Evolutionary conservation across 2,329 filamentous ascomycete species (phyloP), one percentile per base, ranked within the genome.

Genomic region (Didymella lethalis): DNA sequence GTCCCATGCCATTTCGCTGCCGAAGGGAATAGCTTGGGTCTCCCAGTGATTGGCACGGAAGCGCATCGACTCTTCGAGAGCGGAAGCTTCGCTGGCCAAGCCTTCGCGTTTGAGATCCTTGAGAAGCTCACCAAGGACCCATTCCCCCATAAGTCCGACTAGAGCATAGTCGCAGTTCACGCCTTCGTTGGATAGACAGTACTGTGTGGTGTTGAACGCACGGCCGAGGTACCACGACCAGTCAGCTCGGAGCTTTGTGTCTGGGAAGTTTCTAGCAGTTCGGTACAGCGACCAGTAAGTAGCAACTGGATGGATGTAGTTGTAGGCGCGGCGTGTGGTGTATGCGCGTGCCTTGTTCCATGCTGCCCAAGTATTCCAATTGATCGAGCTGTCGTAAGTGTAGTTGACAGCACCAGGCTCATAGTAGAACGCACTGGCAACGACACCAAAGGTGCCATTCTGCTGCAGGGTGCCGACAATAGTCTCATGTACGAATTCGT

Each of bases 1-100:
- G 57, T 88, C 86, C 86, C 86, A 88, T 0, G 85, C 82, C 83
- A 86, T 85, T 68, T 88, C 86, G 49, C 83, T 86, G 0, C 85
- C 85, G 59, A 82, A 88, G 0, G 86, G 86, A 5, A 84, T 81
- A 7, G 78, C 77, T 50, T 83, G 73, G 0, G 73, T 74, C n/a
- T 82, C 70, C 85, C 86, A 88, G 0, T 74, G 65, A 3, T 77
- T 61, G 1, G 84, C 83, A 0, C 85, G 79, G 3, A 70, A 71
- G 14, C 76, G 78, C 85, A 88, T 86, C 0, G 75, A 72, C 0
- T 68, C 65, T 45, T 81, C 79, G 2, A 87, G 63, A 0, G 71
- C 70, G 2, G 67, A 66, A 0, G 79, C 82, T 52, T 83, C 70
- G 0, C 68, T 61, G 0, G 68, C 77, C 59, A 79, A 74, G 0